Conservation (phyloP, 2,329 filamentous ascomycete genomes). For the Aspergillaceae sp. region DNA sequence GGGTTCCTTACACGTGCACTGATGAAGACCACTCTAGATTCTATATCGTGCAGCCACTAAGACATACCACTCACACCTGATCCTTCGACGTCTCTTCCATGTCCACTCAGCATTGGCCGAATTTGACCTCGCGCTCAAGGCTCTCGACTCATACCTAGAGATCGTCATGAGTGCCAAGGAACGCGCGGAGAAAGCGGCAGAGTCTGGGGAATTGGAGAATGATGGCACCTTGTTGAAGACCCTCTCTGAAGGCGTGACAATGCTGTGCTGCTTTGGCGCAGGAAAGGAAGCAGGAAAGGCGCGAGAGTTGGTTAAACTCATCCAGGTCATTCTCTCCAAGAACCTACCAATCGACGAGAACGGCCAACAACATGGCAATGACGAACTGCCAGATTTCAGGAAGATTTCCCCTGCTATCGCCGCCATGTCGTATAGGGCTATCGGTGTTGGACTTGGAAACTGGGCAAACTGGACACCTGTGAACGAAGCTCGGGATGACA, state of each 20-base stretch:
- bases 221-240: slow-evolving; percentile 70
- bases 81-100: slow-evolving; percentile 76
- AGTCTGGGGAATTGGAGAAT: slow-evolving; percentile 64
- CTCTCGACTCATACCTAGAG: slow-evolving; percentile 85
- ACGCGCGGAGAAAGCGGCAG: slow-evolving; percentile 61
- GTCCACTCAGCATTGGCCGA: slow-evolving; percentile 83
- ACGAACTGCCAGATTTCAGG: slow-evolving; percentile 10
- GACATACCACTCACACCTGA: slow-evolving; percentile 88
- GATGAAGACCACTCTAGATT: slow-evolving; percentile 43
- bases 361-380: slow-evolving; percentile 15
- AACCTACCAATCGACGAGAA: slow-evolving; percentile 26
- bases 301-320: slow-evolving; percentile 56
- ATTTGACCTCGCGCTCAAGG: slow-evolving; percentile 83
- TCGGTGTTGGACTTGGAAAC: slow-evolving; percentile 76
- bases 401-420: slow-evolving; percentile 53
- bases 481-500: slow-evolving; percentile 58
- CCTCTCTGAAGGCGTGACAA: slow-evolving; percentile 67
- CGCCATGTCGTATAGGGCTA: slow-evolving; percentile 68
- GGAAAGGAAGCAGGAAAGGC: slow-evolving; percentile 70
- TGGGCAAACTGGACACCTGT: slow-evolving; percentile 80
- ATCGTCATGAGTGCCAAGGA: slow-evolving; percentile 80
- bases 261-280: slow-evolving; percentile 75
- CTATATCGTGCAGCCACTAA: slow-evolving; percentile 86
- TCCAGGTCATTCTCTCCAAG: slow-evolving; percentile 68
- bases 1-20: slow-evolving; percentile 2